Conservation (phyloP, 139 green algal genomes). For the Chlamydomonas incerta region DNA sequence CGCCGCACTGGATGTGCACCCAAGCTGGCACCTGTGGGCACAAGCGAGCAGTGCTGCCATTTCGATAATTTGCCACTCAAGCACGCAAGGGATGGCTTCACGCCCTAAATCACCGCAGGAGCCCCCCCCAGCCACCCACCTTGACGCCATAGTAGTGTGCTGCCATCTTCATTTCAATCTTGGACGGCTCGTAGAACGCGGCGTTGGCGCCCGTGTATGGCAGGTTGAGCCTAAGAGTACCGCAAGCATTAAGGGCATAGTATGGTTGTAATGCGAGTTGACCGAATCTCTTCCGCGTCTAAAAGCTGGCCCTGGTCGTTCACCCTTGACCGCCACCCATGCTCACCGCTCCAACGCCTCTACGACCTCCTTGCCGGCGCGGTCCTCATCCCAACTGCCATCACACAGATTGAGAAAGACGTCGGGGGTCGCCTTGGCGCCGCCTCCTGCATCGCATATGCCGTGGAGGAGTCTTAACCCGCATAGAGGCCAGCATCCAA, state of each 20-base stretch:
- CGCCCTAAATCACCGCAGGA: too few relatives aligned
- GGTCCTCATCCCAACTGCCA: slow-evolving; percentile 22
- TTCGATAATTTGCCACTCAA: too few relatives aligned
- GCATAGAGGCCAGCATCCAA: too few relatives aligned
- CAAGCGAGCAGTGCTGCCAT: too few relatives aligned
- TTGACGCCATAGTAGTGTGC: slow-evolving; percentile 11
- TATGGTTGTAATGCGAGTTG: too few relatives aligned
- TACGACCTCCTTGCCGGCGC: slow-evolving; percentile 28
- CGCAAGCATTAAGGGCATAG: neutral
- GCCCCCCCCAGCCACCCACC: neutral
- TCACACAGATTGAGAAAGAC: slow-evolving; percentile 43
- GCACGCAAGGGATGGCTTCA: too few relatives aligned
- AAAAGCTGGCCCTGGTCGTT: neutral
- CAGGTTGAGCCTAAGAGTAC: slow-evolving; percentile 7
- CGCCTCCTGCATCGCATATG: too few relatives aligned
- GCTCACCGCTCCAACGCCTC: slow-evolving; percentile 16
- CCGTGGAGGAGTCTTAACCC: too few relatives aligned
- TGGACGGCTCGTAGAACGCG: slow-evolving; percentile 47
- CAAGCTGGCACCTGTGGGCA: slow-evolving; percentile 11
- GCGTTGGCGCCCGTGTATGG: slow-evolving; percentile 49
- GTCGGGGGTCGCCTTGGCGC: neutral
- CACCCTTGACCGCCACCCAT: too few relatives aligned
- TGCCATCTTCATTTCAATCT: slow-evolving; percentile 56
- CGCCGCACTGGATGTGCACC: neutral
- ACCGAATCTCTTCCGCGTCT: too few relatives aligned